These are phyloP conservation scores for Colletotrichum aenigma DNA, from an alignment of 2,329 filamentous ascomycete genomes.

Conservation along the genomic window DNA sequence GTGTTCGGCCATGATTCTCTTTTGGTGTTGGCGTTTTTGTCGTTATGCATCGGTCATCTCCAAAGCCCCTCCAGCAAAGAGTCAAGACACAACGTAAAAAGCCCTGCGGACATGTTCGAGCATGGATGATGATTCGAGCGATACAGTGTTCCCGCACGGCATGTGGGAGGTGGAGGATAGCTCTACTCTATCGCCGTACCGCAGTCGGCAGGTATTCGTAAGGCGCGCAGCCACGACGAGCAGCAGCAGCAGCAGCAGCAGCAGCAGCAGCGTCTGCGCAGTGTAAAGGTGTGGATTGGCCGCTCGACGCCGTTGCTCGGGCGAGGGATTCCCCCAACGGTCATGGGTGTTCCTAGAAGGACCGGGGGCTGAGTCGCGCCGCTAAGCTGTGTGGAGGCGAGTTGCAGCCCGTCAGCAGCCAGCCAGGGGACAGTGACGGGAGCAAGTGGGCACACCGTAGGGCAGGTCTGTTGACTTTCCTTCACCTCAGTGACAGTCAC, in stretches of 20 bases:
- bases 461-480: not conserved
- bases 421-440: not conserved
- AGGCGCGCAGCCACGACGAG: not conserved
- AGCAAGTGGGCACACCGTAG: not conserved
- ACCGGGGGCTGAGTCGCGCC: conserved; percentile 18
- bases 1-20: not conserved
- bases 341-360: conserved; percentile 13
- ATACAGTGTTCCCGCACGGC: not conserved
- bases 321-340: conserved; percentile 1
- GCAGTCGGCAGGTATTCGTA: not conserved
- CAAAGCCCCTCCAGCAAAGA: not conserved
- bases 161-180: not conserved
- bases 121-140: conserved; percentile 12
- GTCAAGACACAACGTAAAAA: not conserved
- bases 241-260: not conserved
- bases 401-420: conserved; percentile 13
- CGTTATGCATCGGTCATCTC: conserved; percentile 3
- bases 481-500: not conserved
- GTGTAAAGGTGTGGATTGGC: not conserved
- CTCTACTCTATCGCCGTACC: not conserved
- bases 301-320: conserved; percentile 16
- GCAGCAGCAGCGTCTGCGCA: not conserved
- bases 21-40: not conserved
- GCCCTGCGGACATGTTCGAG: conserved; percentile 1
- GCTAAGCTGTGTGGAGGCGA: conserved; percentile 9